Evolutionary conservation across 2,329 filamentous ascomycete species (phyloP).

Genomic region (Paraphoma sp.): DNA sequence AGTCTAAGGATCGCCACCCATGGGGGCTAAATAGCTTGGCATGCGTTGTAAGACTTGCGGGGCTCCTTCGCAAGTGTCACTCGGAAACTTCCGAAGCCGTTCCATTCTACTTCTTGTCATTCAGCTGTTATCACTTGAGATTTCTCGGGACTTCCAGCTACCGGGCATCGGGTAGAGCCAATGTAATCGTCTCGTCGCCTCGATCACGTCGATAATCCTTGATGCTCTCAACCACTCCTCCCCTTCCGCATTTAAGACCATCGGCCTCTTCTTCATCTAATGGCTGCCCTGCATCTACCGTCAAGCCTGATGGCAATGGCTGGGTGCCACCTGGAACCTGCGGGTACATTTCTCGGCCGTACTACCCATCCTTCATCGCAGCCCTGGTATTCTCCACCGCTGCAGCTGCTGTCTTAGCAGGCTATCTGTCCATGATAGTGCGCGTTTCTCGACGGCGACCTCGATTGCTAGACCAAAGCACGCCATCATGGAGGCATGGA

Average conservation of each 20-base stretch:
- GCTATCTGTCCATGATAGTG: not conserved
- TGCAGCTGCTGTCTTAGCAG: not conserved
- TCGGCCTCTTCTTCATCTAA: not conserved
- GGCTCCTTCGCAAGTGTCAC: not conserved
- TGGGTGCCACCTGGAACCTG: slow-evolving; percentile 11
- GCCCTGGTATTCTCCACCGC: slow-evolving; percentile 1
- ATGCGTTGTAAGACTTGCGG: not conserved
- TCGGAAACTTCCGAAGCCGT: not conserved
- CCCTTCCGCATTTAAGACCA: not conserved
- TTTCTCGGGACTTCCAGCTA: not conserved
- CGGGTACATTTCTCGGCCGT: slow-evolving; percentile 9
- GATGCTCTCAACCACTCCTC: not conserved
- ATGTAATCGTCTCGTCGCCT: not conserved
- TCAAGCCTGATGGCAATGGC: slow-evolving; percentile 9
- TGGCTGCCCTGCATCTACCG: not conserved
- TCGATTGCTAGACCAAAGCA: not conserved
- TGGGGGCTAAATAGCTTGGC: not conserved
- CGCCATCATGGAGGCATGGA: not conserved
- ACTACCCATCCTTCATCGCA: slow-evolving; percentile 10
- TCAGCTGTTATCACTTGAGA: not conserved
- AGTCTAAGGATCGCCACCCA: not conserved
- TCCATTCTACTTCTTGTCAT: no score
- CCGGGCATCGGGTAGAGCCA: no score
- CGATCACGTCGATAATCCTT: not conserved
- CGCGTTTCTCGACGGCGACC: not conserved